Evolutionary conservation across 352 stramenopile genomes (phyloP).

Genomic region (Pythium volutum): DNA sequence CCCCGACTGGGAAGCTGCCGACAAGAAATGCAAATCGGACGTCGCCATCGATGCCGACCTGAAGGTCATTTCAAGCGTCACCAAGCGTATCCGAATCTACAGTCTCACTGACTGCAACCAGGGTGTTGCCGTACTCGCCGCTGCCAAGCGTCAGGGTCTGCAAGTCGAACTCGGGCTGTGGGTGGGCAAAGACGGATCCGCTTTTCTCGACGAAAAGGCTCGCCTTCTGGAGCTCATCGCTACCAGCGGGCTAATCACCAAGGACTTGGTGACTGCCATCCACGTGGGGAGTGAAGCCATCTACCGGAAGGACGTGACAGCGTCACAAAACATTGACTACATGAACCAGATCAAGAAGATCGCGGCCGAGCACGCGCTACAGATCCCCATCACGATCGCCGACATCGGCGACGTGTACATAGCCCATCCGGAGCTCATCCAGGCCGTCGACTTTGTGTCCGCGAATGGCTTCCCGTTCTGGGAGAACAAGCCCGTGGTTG

Average conservation of each 20-base stretch:
- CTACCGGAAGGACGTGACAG: constrained; percentile 60
- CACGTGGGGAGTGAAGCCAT: constrained; percentile 71
- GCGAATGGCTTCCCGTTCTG: constrained; percentile 73
- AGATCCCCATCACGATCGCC: constrained; percentile 52
- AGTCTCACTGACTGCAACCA: constrained; percentile 35
- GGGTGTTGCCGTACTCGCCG: constrained; percentile 24
- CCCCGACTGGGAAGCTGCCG: constrained; percentile 19
- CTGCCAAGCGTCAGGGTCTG: constrained; percentile 17
- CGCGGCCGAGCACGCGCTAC: constrained; percentile 17
- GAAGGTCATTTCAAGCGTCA: constrained; percentile 15
- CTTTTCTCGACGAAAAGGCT: constrained; percentile 44
- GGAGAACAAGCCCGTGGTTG: constrained; percentile 40
- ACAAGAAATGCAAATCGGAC: constrained; percentile 24
- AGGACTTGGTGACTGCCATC: constrained; percentile 29
- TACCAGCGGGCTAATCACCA: constrained; percentile 15
- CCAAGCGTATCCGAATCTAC: constrained; percentile 33
- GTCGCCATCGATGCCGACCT: constrained; percentile 26
- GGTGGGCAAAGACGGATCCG: constrained; percentile 35
- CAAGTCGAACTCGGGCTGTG: constrained; percentile 59
- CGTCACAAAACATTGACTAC: constrained; percentile 35
- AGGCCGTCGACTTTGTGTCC: constrained; percentile 53
- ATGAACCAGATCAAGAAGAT: constrained; percentile 43
- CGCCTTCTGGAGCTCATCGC: constrained; percentile 31
- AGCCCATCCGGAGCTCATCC: constrained; percentile 37
- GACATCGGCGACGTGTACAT: constrained; percentile 71